Percentiles rank a stretch among this genome's conserved stretches.
phyloP scores from a whole-genome alignment of 2,329 filamentous ascomycete species.

The Penicillium sp. region DNA sequence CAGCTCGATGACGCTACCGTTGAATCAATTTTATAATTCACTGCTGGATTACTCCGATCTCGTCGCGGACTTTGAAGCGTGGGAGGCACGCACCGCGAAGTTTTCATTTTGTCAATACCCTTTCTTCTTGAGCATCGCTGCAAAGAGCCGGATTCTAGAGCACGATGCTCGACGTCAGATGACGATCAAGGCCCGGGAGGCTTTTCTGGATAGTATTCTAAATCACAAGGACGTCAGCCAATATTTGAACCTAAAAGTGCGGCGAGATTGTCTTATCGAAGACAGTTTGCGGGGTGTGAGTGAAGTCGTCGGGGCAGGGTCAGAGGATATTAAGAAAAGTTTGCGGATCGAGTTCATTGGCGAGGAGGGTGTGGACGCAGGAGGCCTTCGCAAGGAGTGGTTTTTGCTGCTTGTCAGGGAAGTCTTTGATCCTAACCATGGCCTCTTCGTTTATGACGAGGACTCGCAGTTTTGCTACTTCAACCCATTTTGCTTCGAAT shows the following conservation, averaged over 20 bases:
- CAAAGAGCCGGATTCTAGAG: slow-evolving; percentile 86
- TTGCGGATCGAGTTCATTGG: slow-evolving; percentile 79
- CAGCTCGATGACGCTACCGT: slow-evolving; percentile 61
- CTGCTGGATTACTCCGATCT: slow-evolving; percentile 83
- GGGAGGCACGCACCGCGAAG: slow-evolving; percentile 69
- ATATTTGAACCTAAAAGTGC: slow-evolving; percentile 71
- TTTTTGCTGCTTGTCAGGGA: slow-evolving; percentile 83
- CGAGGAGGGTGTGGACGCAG: slow-evolving; percentile 88
- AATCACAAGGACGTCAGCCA: slow-evolving; percentile 69
- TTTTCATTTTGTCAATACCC: slow-evolving; percentile 92
- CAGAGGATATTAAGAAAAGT: slow-evolving; percentile 86
- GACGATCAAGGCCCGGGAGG: slow-evolving; percentile 81
- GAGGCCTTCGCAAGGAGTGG: slow-evolving; percentile 90
- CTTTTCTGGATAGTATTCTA: slow-evolving; percentile 86
- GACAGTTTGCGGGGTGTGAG: slow-evolving; percentile 82
- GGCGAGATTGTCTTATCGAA: slow-evolving; percentile 81
- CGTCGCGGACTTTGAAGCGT: slow-evolving; percentile 78
- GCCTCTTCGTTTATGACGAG: slow-evolving; percentile 89
- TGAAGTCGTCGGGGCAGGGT: slow-evolving; percentile 73
- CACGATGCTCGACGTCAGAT: slow-evolving; percentile 85
- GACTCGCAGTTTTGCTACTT: slow-evolving; percentile 91
- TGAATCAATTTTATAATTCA: slow-evolving; percentile 83
- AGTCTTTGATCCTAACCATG: slow-evolving; percentile 85
- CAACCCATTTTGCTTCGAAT: slow-evolving; percentile 84
- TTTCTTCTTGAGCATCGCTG: slow-evolving; percentile 85